Conservation (phyloP, 2,329 filamentous ascomycete species). For the Domatiomyces globalis region DNA sequence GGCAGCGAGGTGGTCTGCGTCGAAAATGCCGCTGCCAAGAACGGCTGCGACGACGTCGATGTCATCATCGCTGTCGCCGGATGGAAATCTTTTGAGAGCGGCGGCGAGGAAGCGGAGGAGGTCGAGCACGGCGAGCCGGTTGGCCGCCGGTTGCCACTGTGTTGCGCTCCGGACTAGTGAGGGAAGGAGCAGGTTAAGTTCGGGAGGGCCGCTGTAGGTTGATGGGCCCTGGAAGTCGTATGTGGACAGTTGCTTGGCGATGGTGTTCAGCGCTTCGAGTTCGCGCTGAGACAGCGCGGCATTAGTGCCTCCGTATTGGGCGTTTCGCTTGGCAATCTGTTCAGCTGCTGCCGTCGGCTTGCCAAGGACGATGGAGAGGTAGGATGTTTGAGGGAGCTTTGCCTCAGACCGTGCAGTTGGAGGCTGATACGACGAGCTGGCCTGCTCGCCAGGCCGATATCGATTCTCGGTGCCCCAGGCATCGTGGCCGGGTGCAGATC, state of each 20-base stretch:
- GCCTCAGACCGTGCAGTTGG: conserved; percentile 19
- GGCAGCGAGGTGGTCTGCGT: conserved; percentile 45
- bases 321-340: conserved; percentile 63
- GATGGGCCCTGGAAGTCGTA: conserved; percentile 16
- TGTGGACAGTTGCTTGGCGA: conserved; percentile 50
- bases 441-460: conserved; percentile 58
- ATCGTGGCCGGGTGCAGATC: conserved; percentile 43
- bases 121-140: conserved; percentile 73
- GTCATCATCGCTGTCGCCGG: conserved; percentile 38
- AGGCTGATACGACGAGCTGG: conserved; percentile 26
- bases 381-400: conserved; percentile 59
- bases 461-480: conserved; percentile 65
- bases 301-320: conserved; percentile 56
- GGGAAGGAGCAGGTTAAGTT: conserved; percentile 36
- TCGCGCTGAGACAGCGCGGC: conserved; percentile 60
- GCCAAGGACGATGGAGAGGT: conserved; percentile 60
- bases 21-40: conserved; percentile 43
- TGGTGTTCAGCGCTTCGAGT: conserved; percentile 44
- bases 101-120: conserved; percentile 70
- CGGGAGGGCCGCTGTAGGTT: conserved; percentile 25
- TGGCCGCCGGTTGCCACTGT: conserved; percentile 58
- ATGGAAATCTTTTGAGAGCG: conserved; percentile 50
- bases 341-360: conserved; percentile 58
- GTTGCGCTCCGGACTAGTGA: conserved; percentile 59
- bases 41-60: conserved; percentile 49